Base-by-base conservation (phyloP, 805 yeast genomes). In the Wickerhamiella kazuoi region DNA sequence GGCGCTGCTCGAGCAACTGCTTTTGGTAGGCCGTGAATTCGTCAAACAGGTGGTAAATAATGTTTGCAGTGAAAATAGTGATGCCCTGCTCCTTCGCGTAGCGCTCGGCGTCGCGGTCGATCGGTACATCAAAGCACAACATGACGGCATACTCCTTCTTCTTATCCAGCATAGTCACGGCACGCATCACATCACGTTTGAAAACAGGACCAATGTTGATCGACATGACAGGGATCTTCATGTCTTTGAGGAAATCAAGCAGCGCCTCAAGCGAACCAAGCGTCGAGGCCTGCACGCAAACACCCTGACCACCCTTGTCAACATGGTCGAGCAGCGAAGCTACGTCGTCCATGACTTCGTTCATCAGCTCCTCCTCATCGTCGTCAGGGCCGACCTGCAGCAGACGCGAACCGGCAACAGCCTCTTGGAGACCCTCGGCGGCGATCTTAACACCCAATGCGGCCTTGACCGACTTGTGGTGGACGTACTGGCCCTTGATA, bases 161-260 rank as follows among this genome's bases (percentile, higher is more conserved):
- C 61, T 79, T 84, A 47, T 90, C 98, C 57, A 90, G 69, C 98
- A 90, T 90, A 1, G 98, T 76, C 20, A 86, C 71, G 9, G 96
- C 95, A 58, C 84, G 82, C 93, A 90, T 90, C 36, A 90, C 94
- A 67, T 90, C 99, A 65, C 96, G 79, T 66, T 87, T 90, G 68
- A 65, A 90, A 30, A 90, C 98, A 40, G 99, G 98, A 54, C 99
- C 99, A 57, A 90, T 70, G 40, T 96, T 94, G 56, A 90, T 86
- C 28, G 95, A 80, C 95, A 87, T 84, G 29, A 90, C 99, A 17
- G 99, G 99, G 61, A 90, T 90, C 71, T 90, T 90, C 96, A 86
- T 82, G 54, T 82, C 94, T 64, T 87, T 87, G 60, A 90, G 72
- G 82, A 90, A 90, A 62, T 87, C 97, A 47, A 90, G 71, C 50